phyloP scores from a whole-genome alignment of 1,284 basidiomycete genomes.

The Ceratorhiza oryzae-sativae region DNA sequence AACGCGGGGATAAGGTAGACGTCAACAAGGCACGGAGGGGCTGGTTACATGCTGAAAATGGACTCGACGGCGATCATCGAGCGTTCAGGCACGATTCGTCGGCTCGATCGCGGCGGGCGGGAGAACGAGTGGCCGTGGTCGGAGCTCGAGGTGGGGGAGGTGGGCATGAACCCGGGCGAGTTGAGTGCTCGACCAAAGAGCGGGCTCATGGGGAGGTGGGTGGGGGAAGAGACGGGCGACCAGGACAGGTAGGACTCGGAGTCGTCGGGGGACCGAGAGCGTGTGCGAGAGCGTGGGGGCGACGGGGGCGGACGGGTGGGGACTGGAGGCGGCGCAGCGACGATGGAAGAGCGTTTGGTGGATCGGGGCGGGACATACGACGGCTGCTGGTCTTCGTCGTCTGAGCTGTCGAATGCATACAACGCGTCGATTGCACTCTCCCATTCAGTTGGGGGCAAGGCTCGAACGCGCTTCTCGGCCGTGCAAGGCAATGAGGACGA shows the following conservation, averaged over 20 bases:
- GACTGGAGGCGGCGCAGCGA: neutral
- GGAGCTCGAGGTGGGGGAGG: neutral
- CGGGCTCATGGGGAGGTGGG: constrained; percentile 18
- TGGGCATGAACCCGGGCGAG: constrained; percentile 34
- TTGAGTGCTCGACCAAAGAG: neutral
- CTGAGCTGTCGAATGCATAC: neutral
- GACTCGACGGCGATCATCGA: neutral
- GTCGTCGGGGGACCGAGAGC: neutral
- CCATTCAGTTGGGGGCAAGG: constrained; percentile 18
- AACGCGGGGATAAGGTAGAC: neutral
- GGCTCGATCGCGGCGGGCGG: constrained; percentile 14
- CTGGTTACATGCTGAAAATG: neutral
- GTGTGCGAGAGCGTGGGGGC: neutral
- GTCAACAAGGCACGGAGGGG: neutral
- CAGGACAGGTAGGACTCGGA: neutral
- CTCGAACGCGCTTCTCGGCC: neutral
- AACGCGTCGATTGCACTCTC: constrained; percentile 29
- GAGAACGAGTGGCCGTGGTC: neutral
- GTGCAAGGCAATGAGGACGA: neutral
- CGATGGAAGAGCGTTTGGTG: neutral
- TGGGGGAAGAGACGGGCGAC: neutral
- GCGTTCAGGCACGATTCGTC: neutral
- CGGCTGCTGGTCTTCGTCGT: neutral
- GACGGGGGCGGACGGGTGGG: constrained; percentile 7
- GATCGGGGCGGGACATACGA: neutral